Evolutionary conservation across 1,284 basidiomycete genomes (phyloP).

Genomic region (Phenoliferia sp.): DNA sequence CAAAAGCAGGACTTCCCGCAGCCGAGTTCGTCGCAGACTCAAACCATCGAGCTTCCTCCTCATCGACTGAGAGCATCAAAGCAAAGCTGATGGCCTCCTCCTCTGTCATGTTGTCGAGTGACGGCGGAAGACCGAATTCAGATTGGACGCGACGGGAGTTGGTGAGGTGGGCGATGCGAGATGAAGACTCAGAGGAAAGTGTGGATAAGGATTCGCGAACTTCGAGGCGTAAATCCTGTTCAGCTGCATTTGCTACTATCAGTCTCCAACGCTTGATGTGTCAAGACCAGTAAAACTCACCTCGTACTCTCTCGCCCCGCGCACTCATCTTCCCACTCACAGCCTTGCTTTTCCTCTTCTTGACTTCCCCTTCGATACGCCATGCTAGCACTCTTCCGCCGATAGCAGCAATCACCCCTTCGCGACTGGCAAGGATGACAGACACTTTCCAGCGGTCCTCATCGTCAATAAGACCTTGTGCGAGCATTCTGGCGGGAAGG

Average conservation of each 20-base stretch:
- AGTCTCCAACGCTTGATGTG: too few species aligned
- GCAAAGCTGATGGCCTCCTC: conserved; percentile 35
- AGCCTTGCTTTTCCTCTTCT: conserved; percentile 3
- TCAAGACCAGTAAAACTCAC: conserved; percentile 1
- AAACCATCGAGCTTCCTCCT: conserved; percentile 24
- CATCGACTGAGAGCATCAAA: conserved; percentile 33
- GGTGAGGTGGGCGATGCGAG: conserved; percentile 14
- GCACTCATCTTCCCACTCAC: conserved; percentile 17
- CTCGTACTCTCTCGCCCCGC: conserved; percentile 5
- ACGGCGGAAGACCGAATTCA: conserved; percentile 24
- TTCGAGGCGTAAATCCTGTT: conserved; percentile 32
- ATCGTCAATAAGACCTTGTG: conserved; percentile 28
- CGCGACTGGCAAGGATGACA: conserved; percentile 22
- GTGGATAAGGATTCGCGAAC: conserved; percentile 31
- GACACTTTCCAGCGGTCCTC: conserved; percentile 34
- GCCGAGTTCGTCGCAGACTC: neutral
- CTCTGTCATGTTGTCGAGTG: conserved; percentile 33
- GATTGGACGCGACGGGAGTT: conserved; percentile 10
- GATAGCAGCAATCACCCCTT: conserved; percentile 31
- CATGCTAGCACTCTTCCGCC: conserved; percentile 32
- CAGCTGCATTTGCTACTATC: conserved; percentile 10
- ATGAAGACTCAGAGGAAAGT: conserved; percentile 25
- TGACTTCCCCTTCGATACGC: conserved; percentile 18
- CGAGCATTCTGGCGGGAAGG: conserved; percentile 30
- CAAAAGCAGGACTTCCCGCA: conserved; percentile 6